A percentile compares a stretch with the other conserved stretches of the same genome.
Conservation (phyloP, 2,329 filamentous ascomycete species). For the Fusarium cicatricum region DNA sequence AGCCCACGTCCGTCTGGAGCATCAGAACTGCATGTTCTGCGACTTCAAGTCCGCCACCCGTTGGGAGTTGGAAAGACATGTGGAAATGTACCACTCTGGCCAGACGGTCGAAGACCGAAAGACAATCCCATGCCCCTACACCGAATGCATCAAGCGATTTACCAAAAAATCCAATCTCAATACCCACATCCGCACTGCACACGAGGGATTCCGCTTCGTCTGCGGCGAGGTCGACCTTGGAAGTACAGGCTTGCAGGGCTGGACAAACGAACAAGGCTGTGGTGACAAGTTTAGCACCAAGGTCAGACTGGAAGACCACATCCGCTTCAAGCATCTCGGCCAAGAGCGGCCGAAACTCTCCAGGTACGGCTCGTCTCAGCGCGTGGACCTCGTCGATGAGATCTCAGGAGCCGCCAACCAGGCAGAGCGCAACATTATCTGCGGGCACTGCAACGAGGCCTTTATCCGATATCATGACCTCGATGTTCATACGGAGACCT, state of each 20-base stretch:
- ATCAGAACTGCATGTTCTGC: conserved; percentile 81
- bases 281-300: conserved; percentile 80
- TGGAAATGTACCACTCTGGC: conserved; percentile 78
- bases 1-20: conserved; percentile 75
- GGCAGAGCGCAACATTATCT: conserved; percentile 54
- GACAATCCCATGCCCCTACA: conserved; percentile 70
- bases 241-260: conserved; percentile 64
- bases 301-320: conserved; percentile 80
- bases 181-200: conserved; percentile 78
- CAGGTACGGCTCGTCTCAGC: conserved; percentile 24
- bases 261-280: conserved; percentile 75
- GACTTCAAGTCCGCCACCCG: conserved; percentile 71
- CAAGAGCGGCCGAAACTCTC: conserved; percentile 53
- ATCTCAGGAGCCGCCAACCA: conserved; percentile 53
- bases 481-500: conserved; percentile 53
- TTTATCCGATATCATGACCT: conserved; percentile 63
- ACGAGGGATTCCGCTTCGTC: conserved; percentile 79
- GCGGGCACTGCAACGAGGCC: conserved; percentile 55
- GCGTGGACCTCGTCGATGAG: conserved; percentile 51
- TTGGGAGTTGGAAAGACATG: conserved; percentile 75
- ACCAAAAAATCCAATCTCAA: conserved; percentile 85
- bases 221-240: conserved; percentile 75
- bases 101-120: conserved; percentile 69
- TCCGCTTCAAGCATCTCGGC: conserved; percentile 83
- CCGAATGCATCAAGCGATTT: conserved; percentile 78